phyloP scores from a whole-genome alignment of 129 eudicot species.

The Pseudognaphalium luteoalbum region DNA sequence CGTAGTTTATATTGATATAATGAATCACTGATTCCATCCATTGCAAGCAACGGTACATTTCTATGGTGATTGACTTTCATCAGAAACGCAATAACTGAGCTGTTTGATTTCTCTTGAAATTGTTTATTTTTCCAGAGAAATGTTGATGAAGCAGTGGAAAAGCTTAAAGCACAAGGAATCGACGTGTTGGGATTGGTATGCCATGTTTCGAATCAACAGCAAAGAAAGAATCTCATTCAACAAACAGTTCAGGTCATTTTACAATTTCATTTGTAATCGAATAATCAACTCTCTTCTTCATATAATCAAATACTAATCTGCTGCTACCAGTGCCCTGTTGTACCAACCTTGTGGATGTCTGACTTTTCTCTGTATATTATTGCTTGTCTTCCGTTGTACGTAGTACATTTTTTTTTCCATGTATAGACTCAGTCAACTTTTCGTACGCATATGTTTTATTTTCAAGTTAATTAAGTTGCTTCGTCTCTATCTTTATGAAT shows the following conservation, averaged over 20 bases:
- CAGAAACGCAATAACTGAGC: neutral
- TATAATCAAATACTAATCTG: neutral
- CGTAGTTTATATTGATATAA: too few species aligned
- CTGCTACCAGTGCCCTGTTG: neutral
- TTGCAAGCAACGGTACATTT: too few species aligned
- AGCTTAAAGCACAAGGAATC: constrained; percentile 64
- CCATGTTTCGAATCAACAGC: constrained; percentile 84
- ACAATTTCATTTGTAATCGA: neutral
- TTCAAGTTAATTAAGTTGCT: constrained; percentile 14
- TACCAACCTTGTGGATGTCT: neutral
- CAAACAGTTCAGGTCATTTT: constrained; percentile 61
- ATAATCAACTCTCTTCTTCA: neutral
- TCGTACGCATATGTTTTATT: neutral
- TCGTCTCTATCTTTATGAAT: neutral
- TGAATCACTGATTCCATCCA: too few species aligned
- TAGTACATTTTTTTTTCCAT: neutral
- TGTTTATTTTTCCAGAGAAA: constrained; percentile 48
- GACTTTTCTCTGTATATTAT: neutral
- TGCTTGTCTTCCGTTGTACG: neutral
- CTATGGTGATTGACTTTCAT: neutral
- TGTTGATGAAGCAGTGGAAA: constrained; percentile 81
- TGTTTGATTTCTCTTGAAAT: neutral
- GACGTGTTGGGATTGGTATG: constrained; percentile 81
- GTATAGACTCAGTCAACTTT: too few species aligned
- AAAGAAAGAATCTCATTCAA: constrained; percentile 68